Percentiles rank a stretch among this genome's conserved stretches.
These are phyloP conservation scores for Trichoderma atrobrunneum DNA, from an alignment of 2,329 filamentous ascomycete species.

Conservation along the genomic window DNA sequence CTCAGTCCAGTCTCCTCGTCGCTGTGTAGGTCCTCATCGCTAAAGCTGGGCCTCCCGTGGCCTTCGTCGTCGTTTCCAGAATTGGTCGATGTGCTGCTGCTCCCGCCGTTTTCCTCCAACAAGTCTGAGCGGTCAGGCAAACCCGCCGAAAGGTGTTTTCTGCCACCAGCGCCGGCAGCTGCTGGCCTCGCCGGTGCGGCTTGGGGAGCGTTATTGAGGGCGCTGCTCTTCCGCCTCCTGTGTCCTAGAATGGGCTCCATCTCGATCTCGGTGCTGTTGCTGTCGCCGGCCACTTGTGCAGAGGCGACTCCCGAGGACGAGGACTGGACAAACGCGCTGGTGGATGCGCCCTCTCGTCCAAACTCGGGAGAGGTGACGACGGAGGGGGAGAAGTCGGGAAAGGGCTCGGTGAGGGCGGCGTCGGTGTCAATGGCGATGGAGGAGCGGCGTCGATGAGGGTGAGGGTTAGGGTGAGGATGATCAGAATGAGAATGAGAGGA, in stretches of 20 bases:
- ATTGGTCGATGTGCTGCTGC: slow-evolving; percentile 27
- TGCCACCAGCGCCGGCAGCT: slow-evolving; percentile 10
- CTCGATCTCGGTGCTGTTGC: slow-evolving; percentile 46
- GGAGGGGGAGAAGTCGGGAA: slow-evolving; percentile 6
- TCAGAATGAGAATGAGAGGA: neutral
- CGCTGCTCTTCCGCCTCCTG: slow-evolving; percentile 54
- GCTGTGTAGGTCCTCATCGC: slow-evolving; percentile 72
- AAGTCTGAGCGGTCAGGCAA: slow-evolving; percentile 45
- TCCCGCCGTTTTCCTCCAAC: slow-evolving; percentile 40
- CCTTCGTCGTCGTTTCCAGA: slow-evolving; percentile 34
- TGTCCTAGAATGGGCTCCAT: slow-evolving; percentile 56
- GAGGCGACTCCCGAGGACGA: neutral
- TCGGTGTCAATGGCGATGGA: slow-evolving; percentile 3
- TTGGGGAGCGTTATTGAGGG: slow-evolving; percentile 33
- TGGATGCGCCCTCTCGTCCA: neutral
- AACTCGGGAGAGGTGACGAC: neutral
- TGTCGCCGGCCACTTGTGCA: slow-evolving; percentile 22
- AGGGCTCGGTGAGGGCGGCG: neutral
- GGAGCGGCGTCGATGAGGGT: slow-evolving; percentile 11
- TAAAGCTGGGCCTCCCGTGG: slow-evolving; percentile 55
- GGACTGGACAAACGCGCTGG: slow-evolving; percentile 1
- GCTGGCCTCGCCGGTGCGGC: slow-evolving; percentile 25
- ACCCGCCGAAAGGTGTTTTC: slow-evolving; percentile 25
- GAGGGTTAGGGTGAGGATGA: too few species aligned
- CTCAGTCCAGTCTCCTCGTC: slow-evolving; percentile 91